These are phyloP conservation scores for Pulveroboletus sp. DNA, from an alignment of 768 basidiomycete species.

Conservation along the genomic window DNA sequence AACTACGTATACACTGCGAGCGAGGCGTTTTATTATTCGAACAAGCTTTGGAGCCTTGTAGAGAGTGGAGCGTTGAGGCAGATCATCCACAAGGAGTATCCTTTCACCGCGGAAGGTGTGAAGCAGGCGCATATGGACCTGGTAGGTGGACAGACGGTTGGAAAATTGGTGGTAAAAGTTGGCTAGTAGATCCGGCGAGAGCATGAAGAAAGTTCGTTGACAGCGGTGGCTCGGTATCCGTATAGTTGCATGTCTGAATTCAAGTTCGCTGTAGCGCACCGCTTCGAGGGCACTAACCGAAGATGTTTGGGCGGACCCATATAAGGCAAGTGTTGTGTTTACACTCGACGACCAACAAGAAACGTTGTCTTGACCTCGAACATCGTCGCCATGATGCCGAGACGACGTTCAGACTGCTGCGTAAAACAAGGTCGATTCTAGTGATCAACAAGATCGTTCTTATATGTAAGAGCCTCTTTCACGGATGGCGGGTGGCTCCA, in stretches of 20 bases:
- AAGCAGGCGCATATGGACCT: slow-evolving; percentile 75
- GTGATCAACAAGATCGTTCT: slow-evolving; percentile 14
- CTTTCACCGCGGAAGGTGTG: slow-evolving; percentile 77
- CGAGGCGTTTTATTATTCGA: slow-evolving; percentile 64
- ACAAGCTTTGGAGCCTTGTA: slow-evolving; percentile 59
- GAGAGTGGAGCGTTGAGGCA: slow-evolving; percentile 57
- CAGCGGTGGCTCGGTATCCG: neutral
- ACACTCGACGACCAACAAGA: slow-evolving; percentile 11
- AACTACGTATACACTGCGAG: slow-evolving; percentile 73
- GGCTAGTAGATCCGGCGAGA: slow-evolving; percentile 11
- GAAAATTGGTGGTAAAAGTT: slow-evolving; percentile 83
- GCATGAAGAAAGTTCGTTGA: neutral
- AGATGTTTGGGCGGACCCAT: neutral
- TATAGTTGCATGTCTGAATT: slow-evolving; percentile 2
- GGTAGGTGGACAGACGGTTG: slow-evolving; percentile 68
- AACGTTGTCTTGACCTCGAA: slow-evolving; percentile 16
- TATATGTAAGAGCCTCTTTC: slow-evolving; percentile 19
- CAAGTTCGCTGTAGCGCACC: neutral
- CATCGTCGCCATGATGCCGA: slow-evolving; percentile 22
- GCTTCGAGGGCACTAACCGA: neutral
- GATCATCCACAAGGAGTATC: slow-evolving; percentile 71
- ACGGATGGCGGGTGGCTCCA: neutral
- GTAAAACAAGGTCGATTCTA: slow-evolving; percentile 21
- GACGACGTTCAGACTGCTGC: slow-evolving; percentile 6
- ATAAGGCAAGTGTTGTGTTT: slow-evolving; percentile 26